Evolutionary conservation across 768 basidiomycete species (phyloP), one percentile per base, ranked within the genome.

Genomic region (Lactarius sanguifluus): DNA sequence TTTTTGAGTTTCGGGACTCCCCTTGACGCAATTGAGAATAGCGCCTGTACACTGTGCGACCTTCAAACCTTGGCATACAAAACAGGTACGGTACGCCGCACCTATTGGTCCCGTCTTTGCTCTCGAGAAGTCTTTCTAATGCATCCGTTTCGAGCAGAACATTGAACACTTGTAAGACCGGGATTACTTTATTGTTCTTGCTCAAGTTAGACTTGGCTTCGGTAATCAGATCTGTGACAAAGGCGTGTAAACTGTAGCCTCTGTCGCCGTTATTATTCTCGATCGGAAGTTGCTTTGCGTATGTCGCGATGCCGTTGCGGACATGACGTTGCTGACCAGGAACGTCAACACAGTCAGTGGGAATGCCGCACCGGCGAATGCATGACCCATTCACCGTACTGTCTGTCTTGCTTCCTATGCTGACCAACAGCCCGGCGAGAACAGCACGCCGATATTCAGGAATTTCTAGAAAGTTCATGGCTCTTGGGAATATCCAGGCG

Each of bases 321-420:
- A 87, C 84, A 30, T 89, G 84, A 36, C 86, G 86, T 81, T 90
- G 89, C 91, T 92, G 70, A 52, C 61, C 69, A 58, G 70, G 57
- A 40, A 67, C 52, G 55, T 47, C 69, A 40, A 67, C 47, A 57
- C 47, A 68, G 69, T 76, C 67, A 40, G 41, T 50, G 56, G 40
- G 59, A 62, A 28, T 59, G 23, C 16, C 36, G 67, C 65, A 69
- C 40, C 70, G 56, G 69, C 61, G 66, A 59, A 34, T 34, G 62
- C n/a, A 61, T 58, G 45, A 47, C 10, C 56, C 5, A 77, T 90
- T 77, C 73, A 96, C 96, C 6, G 88, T 92, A 73, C 89, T 91
- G 67, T 91, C 87, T 10, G 93, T 93, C 76, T 86, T 90, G 75
- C 91, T 92, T 41, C 89, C 90, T 43, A 94, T 80, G 73, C 92